Percentiles rank a stretch among this genome's conserved stretches.
Evolutionary conservation across 345 rosid species (phyloP).

Genomic region (Corchorus olitorius): DNA sequence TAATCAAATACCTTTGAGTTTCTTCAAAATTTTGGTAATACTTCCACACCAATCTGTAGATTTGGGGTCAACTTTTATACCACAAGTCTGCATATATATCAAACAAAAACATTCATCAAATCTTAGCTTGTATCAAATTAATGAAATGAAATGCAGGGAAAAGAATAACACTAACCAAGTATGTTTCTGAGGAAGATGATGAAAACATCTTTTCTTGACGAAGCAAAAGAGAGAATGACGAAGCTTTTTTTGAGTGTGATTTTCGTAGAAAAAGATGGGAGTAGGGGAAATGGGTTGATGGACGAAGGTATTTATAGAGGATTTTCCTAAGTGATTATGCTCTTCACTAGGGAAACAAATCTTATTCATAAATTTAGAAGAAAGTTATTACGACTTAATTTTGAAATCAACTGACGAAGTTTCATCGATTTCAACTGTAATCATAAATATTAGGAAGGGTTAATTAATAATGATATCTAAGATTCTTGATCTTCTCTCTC

Average conservation of each 20-base stretch:
- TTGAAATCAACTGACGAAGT: neutral
- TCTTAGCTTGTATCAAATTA: neutral
- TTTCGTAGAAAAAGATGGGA: neutral
- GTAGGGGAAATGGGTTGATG: too few species aligned
- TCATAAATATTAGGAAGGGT: too few species aligned
- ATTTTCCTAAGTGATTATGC: neutral
- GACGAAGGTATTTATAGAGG: neutral
- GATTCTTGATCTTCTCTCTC: too few species aligned
- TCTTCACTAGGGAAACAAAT: neutral
- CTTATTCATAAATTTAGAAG: too few species aligned
- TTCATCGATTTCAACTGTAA: too few species aligned
- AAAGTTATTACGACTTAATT: too few species aligned
- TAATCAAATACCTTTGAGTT: neutral
- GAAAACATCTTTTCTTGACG: neutral
- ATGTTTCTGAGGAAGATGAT: neutral
- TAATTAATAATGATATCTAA: too few species aligned
- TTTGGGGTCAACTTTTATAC: neutral
- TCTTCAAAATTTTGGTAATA: constrained; percentile 4
- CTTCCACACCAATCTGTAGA: constrained; percentile 6
- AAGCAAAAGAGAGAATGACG: too few species aligned
- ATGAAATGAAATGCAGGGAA: neutral
- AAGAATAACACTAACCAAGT: neutral
- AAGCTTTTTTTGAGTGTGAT: neutral
- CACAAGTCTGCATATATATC: neutral
- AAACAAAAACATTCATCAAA: neutral